phyloP scores from a whole-genome alignment of 1,284 basidiomycete species.

The Fomitopsis palustris region DNA sequence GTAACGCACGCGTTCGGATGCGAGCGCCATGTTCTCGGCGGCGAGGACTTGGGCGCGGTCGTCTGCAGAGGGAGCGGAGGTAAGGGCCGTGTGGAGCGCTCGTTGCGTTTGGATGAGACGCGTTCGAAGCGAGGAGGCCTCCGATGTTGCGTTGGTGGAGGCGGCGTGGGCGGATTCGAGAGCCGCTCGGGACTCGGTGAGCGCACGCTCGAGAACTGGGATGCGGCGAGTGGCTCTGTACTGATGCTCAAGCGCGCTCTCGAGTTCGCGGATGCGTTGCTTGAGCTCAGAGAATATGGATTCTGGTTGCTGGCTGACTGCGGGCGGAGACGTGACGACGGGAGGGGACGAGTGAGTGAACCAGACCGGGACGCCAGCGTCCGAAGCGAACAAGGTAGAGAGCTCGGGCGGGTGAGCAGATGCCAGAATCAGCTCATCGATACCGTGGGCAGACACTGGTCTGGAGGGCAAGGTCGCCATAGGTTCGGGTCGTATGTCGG shows the following conservation, averaged over 20 bases:
- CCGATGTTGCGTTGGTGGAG: slow-evolving; percentile 8
- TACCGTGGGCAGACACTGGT: slow-evolving; percentile 24
- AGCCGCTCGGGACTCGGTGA: slow-evolving; percentile 14
- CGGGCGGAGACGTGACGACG: slow-evolving; percentile 1
- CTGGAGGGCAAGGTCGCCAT: slow-evolving; percentile 11
- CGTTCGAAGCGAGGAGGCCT: slow-evolving; percentile 16
- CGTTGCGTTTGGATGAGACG: slow-evolving; percentile 28
- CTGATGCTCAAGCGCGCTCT: slow-evolving; percentile 8
- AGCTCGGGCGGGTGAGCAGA: slow-evolving; percentile 7
- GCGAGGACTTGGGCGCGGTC: slow-evolving; percentile 14
- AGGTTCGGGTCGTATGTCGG: slow-evolving; percentile 11
- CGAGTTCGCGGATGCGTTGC: slow-evolving; percentile 22
- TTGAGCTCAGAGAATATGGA: slow-evolving; percentile 13
- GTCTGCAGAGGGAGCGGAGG: background rate
- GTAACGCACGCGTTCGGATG: slow-evolving; percentile 24
- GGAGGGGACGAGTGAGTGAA: slow-evolving; percentile 3
- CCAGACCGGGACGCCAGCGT: slow-evolving; percentile 7
- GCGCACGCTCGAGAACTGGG: slow-evolving; percentile 18
- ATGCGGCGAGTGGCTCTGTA: slow-evolving; percentile 6
- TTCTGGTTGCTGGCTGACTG: background rate
- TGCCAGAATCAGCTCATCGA: slow-evolving; percentile 10
- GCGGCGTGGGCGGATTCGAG: slow-evolving; percentile 10
- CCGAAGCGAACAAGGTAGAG: slow-evolving; percentile 5
- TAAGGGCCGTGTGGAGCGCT: slow-evolving; percentile 24
- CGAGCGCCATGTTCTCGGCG: slow-evolving; percentile 17